These are phyloP conservation scores for Pseudogymnoascus sp. DNA, from an alignment of 2,329 filamentous ascomycete species.

Conservation along the genomic window DNA sequence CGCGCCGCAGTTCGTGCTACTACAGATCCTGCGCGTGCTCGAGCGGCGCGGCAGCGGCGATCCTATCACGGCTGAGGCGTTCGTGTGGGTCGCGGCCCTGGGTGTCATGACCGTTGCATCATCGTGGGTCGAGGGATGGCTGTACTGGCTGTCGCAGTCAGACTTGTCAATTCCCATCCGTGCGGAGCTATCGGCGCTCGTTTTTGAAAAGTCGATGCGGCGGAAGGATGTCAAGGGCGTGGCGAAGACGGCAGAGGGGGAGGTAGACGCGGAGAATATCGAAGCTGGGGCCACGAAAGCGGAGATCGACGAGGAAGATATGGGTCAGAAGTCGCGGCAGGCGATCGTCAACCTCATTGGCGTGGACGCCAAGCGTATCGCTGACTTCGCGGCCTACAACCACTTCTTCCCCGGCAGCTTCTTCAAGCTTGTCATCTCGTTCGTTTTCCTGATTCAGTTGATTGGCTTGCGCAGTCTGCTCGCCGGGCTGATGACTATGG, in stretches of 20 bases:
- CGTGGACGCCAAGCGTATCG: conserved; percentile 63
- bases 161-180: conserved; percentile 59
- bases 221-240: conserved; percentile 67
- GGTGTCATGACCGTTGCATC: conserved; percentile 47
- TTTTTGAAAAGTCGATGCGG: conserved; percentile 70
- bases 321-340: conserved; percentile 53
- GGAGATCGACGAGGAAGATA: conserved; percentile 35
- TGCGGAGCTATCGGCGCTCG: conserved; percentile 60
- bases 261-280: conserved; percentile 20
- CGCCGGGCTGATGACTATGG: conserved; percentile 57
- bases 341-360: conserved; percentile 70
- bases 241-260: conserved; percentile 39
- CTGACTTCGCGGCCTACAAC: conserved; percentile 61
- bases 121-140: conserved; percentile 54
- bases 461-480: conserved; percentile 64
- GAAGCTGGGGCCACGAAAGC: conserved; percentile 25
- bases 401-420: conserved; percentile 56
- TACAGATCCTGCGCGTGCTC: conserved; percentile 56
- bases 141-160: conserved; percentile 59
- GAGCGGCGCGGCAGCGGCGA: conserved; percentile 45
- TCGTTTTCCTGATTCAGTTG: conserved; percentile 58
- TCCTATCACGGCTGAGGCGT: conserved; percentile 45
- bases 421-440: conserved; percentile 57
- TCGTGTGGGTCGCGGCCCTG: conserved; percentile 61
- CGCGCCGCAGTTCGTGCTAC: conserved; percentile 61